Evolutionary conservation across 352 stramenopile species (phyloP), one percentile per base, ranked within the genome.

Genomic region (Phytopythium litorale): DNA sequence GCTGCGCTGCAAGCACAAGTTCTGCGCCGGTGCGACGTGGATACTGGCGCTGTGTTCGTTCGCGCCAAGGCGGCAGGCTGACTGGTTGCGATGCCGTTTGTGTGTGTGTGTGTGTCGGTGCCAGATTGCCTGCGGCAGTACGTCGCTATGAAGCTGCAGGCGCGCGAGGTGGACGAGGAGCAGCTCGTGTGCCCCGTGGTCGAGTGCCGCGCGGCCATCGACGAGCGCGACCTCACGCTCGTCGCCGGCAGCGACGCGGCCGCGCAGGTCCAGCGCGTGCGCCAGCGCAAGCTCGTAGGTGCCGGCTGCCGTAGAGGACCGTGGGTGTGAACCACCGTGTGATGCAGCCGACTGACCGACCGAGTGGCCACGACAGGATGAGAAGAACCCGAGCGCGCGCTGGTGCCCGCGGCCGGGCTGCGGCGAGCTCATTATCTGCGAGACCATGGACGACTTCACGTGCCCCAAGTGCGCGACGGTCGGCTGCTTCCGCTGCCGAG

Each of bases 311-410:
- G n/a, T n/a, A n/a, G n/a, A n/a, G n/a, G n/a, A n/a, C n/a, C n/a
- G n/a, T n/a, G n/a, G n/a, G n/a, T n/a, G n/a, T n/a, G n/a, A n/a
- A n/a, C n/a, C n/a, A n/a, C n/a, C n/a, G n/a, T n/a, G n/a, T 28
- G 25, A 55, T 5, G 16, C 18, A 13, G 33, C 23, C 53, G 15
- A 11, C 53, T 16, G 40, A 7, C 33, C 33, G 32, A 60, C 23
- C 19, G 25, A 45, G 49, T 25, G 18, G 16, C 7, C 49, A 8
- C 8, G 13, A n/a, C 52, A 90, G 81, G 79, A 88, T 38, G 79
- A 91, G 59, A 86, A 87, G 60, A 88, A 89, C 49, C 82, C 82
- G n/a, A 87, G 71, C 62, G 79, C 79, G 51, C 63, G 82, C 18
- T 91, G 82, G 82, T 91, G 80, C 73, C 79, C 78, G 13, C 64